Conservation (phyloP, 345 rosid species). For the Carallia brachiata region DNA sequence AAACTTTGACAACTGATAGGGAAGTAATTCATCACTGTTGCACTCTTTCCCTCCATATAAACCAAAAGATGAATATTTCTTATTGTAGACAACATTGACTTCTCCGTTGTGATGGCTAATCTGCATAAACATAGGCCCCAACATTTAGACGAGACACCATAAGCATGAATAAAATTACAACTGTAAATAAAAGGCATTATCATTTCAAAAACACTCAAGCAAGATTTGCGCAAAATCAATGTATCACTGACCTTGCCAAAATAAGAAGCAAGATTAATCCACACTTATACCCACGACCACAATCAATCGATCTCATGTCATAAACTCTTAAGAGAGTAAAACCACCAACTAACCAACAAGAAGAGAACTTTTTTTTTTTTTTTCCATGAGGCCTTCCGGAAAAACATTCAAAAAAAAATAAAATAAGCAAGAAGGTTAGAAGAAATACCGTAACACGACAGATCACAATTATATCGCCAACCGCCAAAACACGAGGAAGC, state of each 20-base stretch:
- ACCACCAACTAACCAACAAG: too few relatives aligned
- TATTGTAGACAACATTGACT: constrained; percentile 58
- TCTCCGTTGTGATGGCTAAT: constrained; percentile 37
- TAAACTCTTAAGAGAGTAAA: too few relatives aligned
- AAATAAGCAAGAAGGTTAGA: not conserved
- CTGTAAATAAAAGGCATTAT: too few relatives aligned
- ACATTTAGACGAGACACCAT: not conserved
- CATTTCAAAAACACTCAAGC: too few relatives aligned
- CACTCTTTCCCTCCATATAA: constrained; percentile 45
- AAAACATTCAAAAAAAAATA: not conserved
- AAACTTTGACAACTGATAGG: constrained; percentile 67
- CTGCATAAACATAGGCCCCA: constrained; percentile 29
- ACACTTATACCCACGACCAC: too few relatives aligned
- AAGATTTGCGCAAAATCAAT: too few relatives aligned
- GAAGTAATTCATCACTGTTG: constrained; percentile 27
- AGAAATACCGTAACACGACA: constrained; percentile 51
- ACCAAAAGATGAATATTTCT: constrained; percentile 60
- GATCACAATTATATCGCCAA: constrained; percentile 58
- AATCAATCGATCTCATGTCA: too few relatives aligned
- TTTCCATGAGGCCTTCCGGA: too few relatives aligned
- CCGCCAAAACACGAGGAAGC: constrained; percentile 50
- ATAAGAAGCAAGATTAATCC: too few relatives aligned
- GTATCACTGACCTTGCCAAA: too few relatives aligned
- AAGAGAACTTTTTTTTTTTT: too few relatives aligned
- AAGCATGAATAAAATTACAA: too few relatives aligned